Base-by-base conservation (phyloP, 208 protist genomes). In the Leishmania lainsoni region DNA sequence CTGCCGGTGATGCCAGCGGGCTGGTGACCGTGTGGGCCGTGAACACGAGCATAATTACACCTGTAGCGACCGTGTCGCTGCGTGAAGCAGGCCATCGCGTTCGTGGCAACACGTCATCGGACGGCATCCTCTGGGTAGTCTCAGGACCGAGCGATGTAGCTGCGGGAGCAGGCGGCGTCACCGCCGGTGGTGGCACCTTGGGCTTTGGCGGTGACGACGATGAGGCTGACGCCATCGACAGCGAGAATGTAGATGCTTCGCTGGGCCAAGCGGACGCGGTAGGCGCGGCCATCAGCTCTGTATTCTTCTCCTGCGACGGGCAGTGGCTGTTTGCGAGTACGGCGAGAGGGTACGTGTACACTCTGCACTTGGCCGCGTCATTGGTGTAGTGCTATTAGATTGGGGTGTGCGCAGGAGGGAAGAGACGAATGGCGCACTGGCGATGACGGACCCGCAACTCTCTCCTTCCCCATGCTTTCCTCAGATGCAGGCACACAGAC, bases 21-120 rank as follows among this genome's bases (percentile, higher is more conserved):
- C 68, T 86, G 10, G 87, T 97, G 16, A 81, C 89, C 29, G 42
- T 93, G 32, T 97, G 91, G 91, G 81, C 90, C 45, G 79, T 97
- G 29, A 66, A 68, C 39, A 68, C 72, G 66, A 93, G 84, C 32
- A 81, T 91, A 29, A 83, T 75, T 39, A 81, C 81, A 14, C 93
- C 93, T 4, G 79, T 92, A 48, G 87, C 77, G 29, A 85, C 82
- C 22, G 77, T 92, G 35, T 87, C 85, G 56, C 79, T 89, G 78
- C 70, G 69, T 2, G 75, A 84, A 39, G 76, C 72, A 9, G 73
- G 80, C 68, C 70, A 56, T 32, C 65, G 81, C 80, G 48, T 26
- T 74, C 29, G 70, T n/a, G 71, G 79, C n/a, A 77, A 70, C 74
- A 51, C 56, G 51, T 74, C 78, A 22, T 61, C 83, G 17, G 66